phyloP scores from a whole-genome alignment of 129 eudicot species.

The Tanacetum coccineum region DNA sequence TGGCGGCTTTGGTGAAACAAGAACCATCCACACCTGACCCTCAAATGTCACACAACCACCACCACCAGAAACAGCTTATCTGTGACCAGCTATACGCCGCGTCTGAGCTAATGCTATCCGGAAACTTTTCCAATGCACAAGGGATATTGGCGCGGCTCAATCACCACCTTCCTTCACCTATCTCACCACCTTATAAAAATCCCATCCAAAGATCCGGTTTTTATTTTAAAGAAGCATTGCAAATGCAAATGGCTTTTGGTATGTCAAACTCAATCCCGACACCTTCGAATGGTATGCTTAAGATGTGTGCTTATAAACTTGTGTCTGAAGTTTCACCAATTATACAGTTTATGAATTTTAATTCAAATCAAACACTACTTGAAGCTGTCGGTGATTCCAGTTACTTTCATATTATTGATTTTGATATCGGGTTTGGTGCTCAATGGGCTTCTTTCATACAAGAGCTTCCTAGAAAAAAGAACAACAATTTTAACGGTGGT shows the following conservation, averaged over 20 bases:
- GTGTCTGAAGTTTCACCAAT: too few relatives aligned
- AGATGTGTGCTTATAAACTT: too few relatives aligned
- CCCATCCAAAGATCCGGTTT: conserved; percentile 52
- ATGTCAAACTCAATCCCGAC: conserved; percentile 14
- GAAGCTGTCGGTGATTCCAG: too few relatives aligned
- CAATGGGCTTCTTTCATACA: too few relatives aligned
- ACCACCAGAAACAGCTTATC: conserved; percentile 41
- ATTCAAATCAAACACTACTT: too few relatives aligned
- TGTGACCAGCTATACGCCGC: conserved; percentile 53
- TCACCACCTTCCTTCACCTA: conserved; percentile 31
- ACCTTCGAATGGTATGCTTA: too few relatives aligned
- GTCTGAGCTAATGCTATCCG: conserved; percentile 50
- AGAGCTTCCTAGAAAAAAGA: too few relatives aligned
- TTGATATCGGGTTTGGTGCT: too few relatives aligned
- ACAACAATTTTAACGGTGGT: too few relatives aligned
- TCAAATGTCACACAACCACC: conserved; percentile 16
- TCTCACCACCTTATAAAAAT: conserved; percentile 13
- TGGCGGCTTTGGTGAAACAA: conserved; percentile 25
- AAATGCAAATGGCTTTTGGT: too few relatives aligned
- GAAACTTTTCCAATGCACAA: conserved; percentile 71
- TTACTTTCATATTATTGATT: too few relatives aligned
- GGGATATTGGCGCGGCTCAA: conserved; percentile 97
- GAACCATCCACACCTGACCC: conserved; percentile 17
- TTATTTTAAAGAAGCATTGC: conserved; percentile 52
- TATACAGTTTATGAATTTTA: too few relatives aligned